Conservation (phyloP, 2,329 filamentous ascomycete species). For the Colletotrichum tamarilloi region DNA sequence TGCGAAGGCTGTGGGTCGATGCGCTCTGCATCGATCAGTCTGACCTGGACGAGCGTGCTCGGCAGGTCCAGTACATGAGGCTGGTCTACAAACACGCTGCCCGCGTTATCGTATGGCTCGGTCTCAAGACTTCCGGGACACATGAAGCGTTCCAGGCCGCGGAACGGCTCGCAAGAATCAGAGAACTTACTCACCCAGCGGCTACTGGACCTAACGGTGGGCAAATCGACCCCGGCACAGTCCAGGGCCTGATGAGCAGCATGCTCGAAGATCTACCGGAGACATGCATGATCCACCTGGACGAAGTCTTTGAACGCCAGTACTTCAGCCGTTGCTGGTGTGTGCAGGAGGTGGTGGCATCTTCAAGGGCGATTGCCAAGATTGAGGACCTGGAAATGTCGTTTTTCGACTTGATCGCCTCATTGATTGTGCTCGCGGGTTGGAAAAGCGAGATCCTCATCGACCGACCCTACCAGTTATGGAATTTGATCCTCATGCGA, state of each 20-base stretch:
- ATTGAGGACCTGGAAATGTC: slow-evolving; percentile 28
- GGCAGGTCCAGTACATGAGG: slow-evolving; percentile 30
- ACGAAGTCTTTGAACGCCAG: slow-evolving; percentile 18
- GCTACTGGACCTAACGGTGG: background rate
- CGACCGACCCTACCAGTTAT: slow-evolving; percentile 12
- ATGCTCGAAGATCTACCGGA: slow-evolving; percentile 21
- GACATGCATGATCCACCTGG: slow-evolving; percentile 10
- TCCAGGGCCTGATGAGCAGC: slow-evolving; percentile 9
- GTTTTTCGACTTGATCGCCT: slow-evolving; percentile 28
- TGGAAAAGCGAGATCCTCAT: slow-evolving; percentile 11
- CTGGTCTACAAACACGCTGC: slow-evolving; percentile 27
- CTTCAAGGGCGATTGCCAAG: slow-evolving; percentile 25
- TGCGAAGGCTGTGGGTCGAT: slow-evolving; percentile 40
- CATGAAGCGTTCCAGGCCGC: slow-evolving; percentile 26
- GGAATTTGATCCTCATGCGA: slow-evolving; percentile 21
- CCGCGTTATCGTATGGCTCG: slow-evolving; percentile 24
- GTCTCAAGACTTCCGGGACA: slow-evolving; percentile 17
- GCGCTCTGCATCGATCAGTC: slow-evolving; percentile 41
- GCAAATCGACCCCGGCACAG: background rate
- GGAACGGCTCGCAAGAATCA: slow-evolving; percentile 15
- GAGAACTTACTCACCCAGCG: slow-evolving; percentile 16
- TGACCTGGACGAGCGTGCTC: slow-evolving; percentile 24
- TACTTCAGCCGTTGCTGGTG: slow-evolving; percentile 32
- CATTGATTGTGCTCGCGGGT: background rate
- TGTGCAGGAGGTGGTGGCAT: slow-evolving; percentile 24